Percentiles rank a stretch among this genome's conserved stretches.
Conservation (phyloP, 257 asterid species). For the Nicotiana undulata region DNA sequence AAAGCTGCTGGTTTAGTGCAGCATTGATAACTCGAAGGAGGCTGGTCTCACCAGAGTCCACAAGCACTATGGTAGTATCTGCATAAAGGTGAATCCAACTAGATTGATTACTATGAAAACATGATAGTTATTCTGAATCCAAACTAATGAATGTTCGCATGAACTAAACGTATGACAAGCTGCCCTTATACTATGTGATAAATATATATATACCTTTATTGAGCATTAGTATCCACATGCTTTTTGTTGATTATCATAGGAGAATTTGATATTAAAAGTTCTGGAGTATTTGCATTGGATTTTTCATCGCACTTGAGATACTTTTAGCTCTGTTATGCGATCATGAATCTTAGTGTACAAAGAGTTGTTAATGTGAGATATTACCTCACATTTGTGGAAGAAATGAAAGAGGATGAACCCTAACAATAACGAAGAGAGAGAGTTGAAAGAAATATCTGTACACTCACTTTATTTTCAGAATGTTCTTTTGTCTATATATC, state of each 20-base stretch:
- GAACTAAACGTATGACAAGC: background rate
- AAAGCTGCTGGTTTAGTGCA: conserved; percentile 77
- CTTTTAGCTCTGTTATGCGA: background rate
- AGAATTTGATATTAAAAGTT: too few relatives aligned
- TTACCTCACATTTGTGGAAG: too few relatives aligned
- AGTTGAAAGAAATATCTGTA: too few relatives aligned
- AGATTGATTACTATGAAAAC: background rate
- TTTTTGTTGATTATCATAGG: background rate
- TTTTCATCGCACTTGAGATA: background rate
- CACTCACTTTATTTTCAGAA: too few relatives aligned
- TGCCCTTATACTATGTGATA: too few relatives aligned
- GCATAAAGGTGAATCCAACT: conserved; percentile 17
- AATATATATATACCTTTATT: background rate
- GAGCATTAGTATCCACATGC: background rate
- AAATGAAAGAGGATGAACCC: too few relatives aligned
- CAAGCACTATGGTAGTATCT: conserved; percentile 49
- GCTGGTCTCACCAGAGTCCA: conserved; percentile 55
- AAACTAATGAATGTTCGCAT: background rate
- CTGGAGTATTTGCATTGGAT: background rate
- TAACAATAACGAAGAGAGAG: too few relatives aligned
- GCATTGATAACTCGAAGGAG: conserved; percentile 69
- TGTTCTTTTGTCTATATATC: too few relatives aligned
- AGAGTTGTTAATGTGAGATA: too few relatives aligned
- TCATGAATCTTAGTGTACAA: background rate
- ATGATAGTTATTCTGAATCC: background rate